phyloP scores from a whole-genome alignment of 1,284 basidiomycete species.

The Apiotrichum domesticum region DNA sequence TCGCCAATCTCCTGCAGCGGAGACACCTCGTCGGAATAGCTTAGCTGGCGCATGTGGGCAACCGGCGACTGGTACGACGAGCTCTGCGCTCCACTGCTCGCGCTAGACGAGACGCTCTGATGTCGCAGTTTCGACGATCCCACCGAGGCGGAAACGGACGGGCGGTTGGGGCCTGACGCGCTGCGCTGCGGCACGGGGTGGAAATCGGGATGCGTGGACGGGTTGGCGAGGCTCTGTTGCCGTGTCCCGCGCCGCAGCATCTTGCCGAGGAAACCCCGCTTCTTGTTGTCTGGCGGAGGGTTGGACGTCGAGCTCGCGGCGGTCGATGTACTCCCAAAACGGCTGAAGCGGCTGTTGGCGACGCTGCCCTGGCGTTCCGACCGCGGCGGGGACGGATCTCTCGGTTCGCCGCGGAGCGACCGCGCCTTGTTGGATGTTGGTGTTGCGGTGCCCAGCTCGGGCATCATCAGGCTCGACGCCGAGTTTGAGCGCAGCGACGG shows the following conservation, averaged over 20 bases:
- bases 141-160: background rate
- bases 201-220: constrained; percentile 21
- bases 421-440: constrained; percentile 1
- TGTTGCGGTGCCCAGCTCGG: constrained; percentile 6
- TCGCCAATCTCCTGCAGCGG: background rate
- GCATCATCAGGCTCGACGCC: constrained; percentile 2
- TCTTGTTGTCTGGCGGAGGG: constrained; percentile 34
- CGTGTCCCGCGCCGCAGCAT: constrained; percentile 31
- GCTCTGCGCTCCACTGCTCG: constrained; percentile 10
- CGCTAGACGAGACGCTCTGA: constrained; percentile 1
- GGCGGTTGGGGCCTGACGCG: background rate
- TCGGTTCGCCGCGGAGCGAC: background rate
- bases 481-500: constrained; percentile 10
- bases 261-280: constrained; percentile 28
- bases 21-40: background rate
- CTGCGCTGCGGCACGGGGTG: constrained; percentile 3
- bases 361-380: background rate
- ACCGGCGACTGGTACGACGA: constrained; percentile 2
- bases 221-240: constrained; percentile 13
- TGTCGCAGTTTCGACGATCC: background rate
- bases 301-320: constrained; percentile 9
- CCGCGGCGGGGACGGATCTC: background rate
- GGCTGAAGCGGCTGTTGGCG: constrained; percentile 11
- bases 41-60: background rate
- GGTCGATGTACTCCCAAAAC: constrained; percentile 20